These are phyloP conservation scores for Aspergillus cavernicola DNA, from an alignment of 495 filamentous ascomycete species.

Conservation along the genomic window DNA sequence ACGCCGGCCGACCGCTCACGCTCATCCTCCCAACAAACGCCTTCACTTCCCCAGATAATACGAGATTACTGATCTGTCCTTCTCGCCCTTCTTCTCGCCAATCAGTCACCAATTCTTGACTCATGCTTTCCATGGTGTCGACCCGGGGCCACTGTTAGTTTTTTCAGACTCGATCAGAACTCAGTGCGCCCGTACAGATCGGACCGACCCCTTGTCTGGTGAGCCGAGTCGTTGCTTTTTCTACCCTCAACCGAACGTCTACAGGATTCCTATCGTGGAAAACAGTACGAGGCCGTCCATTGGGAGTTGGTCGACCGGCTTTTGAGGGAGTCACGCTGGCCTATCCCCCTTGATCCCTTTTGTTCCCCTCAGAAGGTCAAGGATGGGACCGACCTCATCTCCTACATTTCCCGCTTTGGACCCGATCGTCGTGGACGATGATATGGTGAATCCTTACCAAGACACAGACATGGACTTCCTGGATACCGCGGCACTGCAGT, in stretches of 20 bases:
- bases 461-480: slow-evolving; percentile 44
- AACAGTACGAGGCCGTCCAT: not conserved
- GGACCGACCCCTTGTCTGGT: too few relatives aligned
- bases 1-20: slow-evolving; percentile 6
- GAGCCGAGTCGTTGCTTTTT: slow-evolving; percentile 5
- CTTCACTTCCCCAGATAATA: slow-evolving; percentile 3
- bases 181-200: slow-evolving; percentile 10
- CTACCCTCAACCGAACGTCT: slow-evolving; percentile 2
- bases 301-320: slow-evolving; percentile 7
- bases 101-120: not conserved
- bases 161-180: not conserved
- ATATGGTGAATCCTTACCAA: slow-evolving; percentile 42
- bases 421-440: slow-evolving; percentile 45
- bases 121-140: not conserved
- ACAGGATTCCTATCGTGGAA: not conserved
- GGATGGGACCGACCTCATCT: slow-evolving; percentile 43
- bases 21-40: slow-evolving; percentile 12
- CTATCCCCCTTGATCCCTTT: slow-evolving; percentile 9
- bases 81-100: not conserved
- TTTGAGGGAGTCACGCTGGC: slow-evolving; percentile 8
- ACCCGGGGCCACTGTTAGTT: slow-evolving; percentile 12
- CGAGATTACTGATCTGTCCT: not conserved
- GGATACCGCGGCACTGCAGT: slow-evolving; percentile 34
- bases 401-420: slow-evolving; percentile 41
- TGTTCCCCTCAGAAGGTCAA: slow-evolving; percentile 17